phyloP scores from a whole-genome alignment of 2,329 filamentous ascomycete species.

The Trichoderma asperellum region DNA sequence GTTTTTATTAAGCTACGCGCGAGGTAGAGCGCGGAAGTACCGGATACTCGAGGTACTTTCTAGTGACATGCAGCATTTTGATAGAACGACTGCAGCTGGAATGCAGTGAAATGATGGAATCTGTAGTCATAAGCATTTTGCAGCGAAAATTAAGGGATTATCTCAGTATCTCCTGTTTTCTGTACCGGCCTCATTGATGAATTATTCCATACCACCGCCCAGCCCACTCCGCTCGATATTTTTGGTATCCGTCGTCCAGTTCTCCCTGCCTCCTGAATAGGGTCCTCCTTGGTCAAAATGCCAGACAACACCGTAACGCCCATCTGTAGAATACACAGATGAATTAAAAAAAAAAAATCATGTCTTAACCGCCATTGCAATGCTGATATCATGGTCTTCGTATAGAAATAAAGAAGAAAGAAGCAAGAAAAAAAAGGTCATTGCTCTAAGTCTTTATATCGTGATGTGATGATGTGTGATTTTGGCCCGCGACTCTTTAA shows the following conservation, averaged over 20 bases:
- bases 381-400: not conserved
- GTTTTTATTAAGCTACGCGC: constrained; percentile 40
- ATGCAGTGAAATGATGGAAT: not conserved
- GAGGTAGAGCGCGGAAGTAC: constrained; percentile 38
- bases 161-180: not conserved
- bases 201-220: not conserved
- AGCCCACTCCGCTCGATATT: not conserved
- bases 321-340: not conserved
- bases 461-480: not conserved
- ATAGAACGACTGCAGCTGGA: not conserved
- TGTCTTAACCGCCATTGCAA: not conserved
- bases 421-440: not conserved
- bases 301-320: constrained; percentile 1
- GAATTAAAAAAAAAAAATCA: not conserved
- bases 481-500: constrained; percentile 37
- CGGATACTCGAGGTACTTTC: constrained; percentile 40
- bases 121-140: not conserved
- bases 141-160: not conserved
- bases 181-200: not conserved
- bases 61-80: not conserved
- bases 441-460: not conserved
- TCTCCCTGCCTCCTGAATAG: not conserved
- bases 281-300: not conserved
- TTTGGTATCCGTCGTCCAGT: not conserved
- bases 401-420: not conserved